These are phyloP conservation scores for Lignosus rhinocerotis DNA, from an alignment of 1,284 basidiomycete species.

Conservation along the genomic window DNA sequence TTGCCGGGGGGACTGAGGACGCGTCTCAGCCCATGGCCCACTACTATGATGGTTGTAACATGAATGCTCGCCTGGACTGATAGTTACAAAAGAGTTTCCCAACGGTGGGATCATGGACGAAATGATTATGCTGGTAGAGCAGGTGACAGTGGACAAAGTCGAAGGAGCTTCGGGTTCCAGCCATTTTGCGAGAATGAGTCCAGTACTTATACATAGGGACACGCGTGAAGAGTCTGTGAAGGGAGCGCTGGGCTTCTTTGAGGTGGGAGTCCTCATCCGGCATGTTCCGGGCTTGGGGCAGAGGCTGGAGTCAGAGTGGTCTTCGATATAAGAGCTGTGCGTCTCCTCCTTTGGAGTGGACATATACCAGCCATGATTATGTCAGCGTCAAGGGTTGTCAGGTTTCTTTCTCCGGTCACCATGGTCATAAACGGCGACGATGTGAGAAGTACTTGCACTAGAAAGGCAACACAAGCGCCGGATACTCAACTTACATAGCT, in stretches of 20 bases:
- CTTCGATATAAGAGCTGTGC: neutral
- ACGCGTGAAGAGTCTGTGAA: neutral
- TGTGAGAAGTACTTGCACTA: neutral
- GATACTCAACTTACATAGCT: neutral
- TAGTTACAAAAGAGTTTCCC: neutral
- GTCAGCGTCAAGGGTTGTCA: no score
- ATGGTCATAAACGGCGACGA: no score
- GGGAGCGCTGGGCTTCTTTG: neutral
- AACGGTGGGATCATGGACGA: neutral
- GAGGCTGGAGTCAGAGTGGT: neutral
- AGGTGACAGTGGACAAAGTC: neutral
- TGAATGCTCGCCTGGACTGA: neutral
- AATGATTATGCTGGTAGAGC: neutral
- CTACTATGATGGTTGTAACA: neutral
- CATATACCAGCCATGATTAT: no score
- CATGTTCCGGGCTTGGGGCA: neutral
- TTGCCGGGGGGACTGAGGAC: constrained; percentile 28
- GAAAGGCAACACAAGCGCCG: neutral
- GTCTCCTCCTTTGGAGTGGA: no score
- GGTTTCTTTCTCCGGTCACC: no score
- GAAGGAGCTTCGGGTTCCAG: neutral
- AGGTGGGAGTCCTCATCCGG: neutral
- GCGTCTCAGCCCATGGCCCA: neutral
- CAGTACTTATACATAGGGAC: neutral
- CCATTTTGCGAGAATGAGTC: neutral